Evolutionary conservation across 1,284 basidiomycete species (phyloP), one percentile per base, ranked within the genome.

Genomic region (Microbotryum scabiosae): DNA sequence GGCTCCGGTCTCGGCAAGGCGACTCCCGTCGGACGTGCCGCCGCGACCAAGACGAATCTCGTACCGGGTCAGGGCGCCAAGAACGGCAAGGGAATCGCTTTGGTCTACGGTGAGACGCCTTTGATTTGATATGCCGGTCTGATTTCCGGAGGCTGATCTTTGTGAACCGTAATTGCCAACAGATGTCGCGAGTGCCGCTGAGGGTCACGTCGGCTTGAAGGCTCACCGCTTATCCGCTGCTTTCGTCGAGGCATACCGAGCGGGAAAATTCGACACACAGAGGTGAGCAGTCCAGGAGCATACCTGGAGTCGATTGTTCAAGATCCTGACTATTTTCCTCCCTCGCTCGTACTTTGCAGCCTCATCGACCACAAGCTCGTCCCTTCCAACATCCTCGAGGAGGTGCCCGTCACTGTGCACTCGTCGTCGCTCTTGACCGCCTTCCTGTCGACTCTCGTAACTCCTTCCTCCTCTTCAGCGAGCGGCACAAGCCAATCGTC

Each of bases 191-290:
- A 84, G 86, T 72, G 84, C 87, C 5, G 82, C 84, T 58, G 83
- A 87, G 69, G 91, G 92, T 54, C 93, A 90, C 73, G 84, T 92
- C 54, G 85, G 86, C 47, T 86, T 98, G 79, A 87, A 87, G 70
- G 96, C 94, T 51, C 98, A 90, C 82, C 83, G 86, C 68, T 80
- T 98, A 65, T 88, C 89, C 47, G 79, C 84, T 54, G 80, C 84
- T 14, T 97, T 97, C 74, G 78, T 92, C 74, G 85, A 86, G 66
- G 90, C 91, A 9, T 86, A 89, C 78, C 89, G 87, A 75, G 84
- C 82, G 72, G 83, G 84, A 65, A 90, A 87, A 75, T 97, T 97
- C 79, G 90, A 88, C 75, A 84, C 87, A 6, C 77, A 86, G 68
- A 86, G 86, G 90, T 91, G 74, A 68, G 77, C 73, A 3, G 9